Conservation (phyloP, 106 monocot species). For the Allium fistulosum region DNA sequence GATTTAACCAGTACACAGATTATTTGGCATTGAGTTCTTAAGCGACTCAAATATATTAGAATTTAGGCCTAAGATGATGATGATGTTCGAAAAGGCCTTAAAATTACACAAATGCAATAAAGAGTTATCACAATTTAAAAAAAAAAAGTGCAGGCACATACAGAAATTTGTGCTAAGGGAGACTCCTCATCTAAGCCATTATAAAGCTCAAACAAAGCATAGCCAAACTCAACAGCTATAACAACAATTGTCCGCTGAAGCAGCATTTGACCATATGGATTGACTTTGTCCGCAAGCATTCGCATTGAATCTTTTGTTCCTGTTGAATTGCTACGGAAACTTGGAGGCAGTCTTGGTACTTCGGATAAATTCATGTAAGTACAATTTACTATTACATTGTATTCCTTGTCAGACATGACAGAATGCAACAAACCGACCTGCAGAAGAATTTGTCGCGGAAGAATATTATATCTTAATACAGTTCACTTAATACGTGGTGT, state of each 20-base stretch:
- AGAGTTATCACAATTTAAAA: too few relatives aligned
- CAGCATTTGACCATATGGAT: conserved; percentile 61
- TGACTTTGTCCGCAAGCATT: conserved; percentile 85
- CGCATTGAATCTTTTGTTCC: conserved; percentile 73
- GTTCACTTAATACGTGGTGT: too few relatives aligned
- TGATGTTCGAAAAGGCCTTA: too few relatives aligned
- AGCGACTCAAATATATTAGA: too few relatives aligned
- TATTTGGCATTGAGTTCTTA: too few relatives aligned
- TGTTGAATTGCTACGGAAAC: conserved; percentile 51
- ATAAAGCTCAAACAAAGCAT: conserved; percentile 73
- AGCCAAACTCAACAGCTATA: conserved; percentile 52
- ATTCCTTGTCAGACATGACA: conserved; percentile 85
- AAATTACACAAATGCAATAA: too few relatives aligned
- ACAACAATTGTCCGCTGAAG: conserved; percentile 55
- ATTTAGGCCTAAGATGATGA: too few relatives aligned
- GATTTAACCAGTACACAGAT: too few relatives aligned
- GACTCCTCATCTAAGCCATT: conserved; percentile 73
- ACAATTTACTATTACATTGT: conserved; percentile 82
- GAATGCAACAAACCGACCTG: conserved; percentile 81
- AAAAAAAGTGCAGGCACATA: conserved; percentile 19
- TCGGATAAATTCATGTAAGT: conserved; percentile 70
- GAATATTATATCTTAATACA: too few relatives aligned
- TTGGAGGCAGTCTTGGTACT: conserved; percentile 72
- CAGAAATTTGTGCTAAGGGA: conserved; percentile 78
- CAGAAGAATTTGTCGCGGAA: conserved; percentile 18